Evolutionary conservation across 2,329 filamentous ascomycete species (phyloP).

Genomic region (Fusarium succisae): DNA sequence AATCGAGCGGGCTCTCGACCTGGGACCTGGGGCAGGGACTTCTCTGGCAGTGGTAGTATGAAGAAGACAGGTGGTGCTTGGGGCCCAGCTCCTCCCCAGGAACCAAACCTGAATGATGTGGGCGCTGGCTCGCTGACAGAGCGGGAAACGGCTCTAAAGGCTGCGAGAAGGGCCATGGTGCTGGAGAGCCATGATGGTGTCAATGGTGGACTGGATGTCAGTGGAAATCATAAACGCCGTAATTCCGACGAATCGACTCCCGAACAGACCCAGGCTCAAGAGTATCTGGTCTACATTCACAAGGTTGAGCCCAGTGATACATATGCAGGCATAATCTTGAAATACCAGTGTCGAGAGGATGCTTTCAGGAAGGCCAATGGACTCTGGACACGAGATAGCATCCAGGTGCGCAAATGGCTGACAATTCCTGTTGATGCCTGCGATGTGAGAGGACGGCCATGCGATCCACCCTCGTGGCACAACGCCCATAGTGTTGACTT

Average conservation of each 20-base stretch:
- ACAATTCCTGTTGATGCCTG: constrained; percentile 91
- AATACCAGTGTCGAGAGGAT: constrained; percentile 86
- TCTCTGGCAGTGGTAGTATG: constrained; percentile 21
- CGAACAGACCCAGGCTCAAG: constrained; percentile 68
- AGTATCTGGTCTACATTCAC: constrained; percentile 91
- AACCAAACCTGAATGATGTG: constrained; percentile 57
- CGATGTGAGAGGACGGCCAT: constrained; percentile 78
- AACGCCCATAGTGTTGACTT: constrained; percentile 58
- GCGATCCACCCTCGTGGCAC: constrained; percentile 60
- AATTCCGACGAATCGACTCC: constrained; percentile 70
- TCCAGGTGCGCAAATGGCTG: constrained; percentile 84
- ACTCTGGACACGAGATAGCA: constrained; percentile 92
- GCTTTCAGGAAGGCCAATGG: constrained; percentile 88
- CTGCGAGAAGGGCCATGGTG: constrained; percentile 66
- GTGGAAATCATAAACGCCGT: constrained; percentile 69
- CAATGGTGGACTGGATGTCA: constrained; percentile 65
- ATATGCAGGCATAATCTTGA: constrained; percentile 88
- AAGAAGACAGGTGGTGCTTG: constrained; percentile 48
- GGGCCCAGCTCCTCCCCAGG: constrained; percentile 58
- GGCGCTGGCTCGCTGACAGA: constrained; percentile 64
- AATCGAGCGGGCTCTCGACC: constrained; percentile 35
- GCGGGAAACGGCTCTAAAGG: constrained; percentile 63
- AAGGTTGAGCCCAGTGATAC: constrained; percentile 85
- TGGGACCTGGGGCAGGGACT: constrained; percentile 30
- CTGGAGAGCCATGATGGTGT: constrained; percentile 69